Base-by-base conservation (phyloP, 1,284 basidiomycete genomes). In the Veloporphyrellus conicus region DNA sequence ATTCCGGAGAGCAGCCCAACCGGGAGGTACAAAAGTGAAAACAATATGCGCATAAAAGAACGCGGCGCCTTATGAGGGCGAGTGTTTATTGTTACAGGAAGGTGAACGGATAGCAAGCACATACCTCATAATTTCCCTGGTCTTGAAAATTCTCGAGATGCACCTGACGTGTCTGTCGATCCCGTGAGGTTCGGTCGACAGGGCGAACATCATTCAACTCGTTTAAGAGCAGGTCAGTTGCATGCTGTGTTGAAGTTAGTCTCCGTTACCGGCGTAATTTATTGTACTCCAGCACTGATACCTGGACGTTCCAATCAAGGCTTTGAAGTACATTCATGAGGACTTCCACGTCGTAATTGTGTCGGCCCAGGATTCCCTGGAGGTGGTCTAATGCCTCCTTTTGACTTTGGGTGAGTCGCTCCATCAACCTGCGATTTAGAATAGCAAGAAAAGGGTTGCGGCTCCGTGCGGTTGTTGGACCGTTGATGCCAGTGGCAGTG, bases 291-390 rank as follows among this genome's bases (percentile, higher is more conserved):
- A 23, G 4, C 3, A 22, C 18, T 55, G 59, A 47, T 51, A 81
- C 81, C 71, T 83, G 74, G 16, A 87, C 76, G 66, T 87, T 78
- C 84, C 85, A 88, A 31, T 75, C 75, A 2, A 81, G 78, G 48
- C 72, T 77, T 38, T 74, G 64, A n/a, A 88, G 69, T 2, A 86
- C 72, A 27, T 68, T 68, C n/a, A 77, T 71, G 4, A 81, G 74
- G 6, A 77, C 75, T 1, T 82, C 79, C 25, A 75, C 72, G 59
- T 85, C 82, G 14, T 60, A 57, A 58, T 85, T 81, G 5, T 55
- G 57, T 28, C 53, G 43, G 23, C 54, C 59, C 35, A 61, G 31
- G 6, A 62, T 47, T 25, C 53, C 50, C 28, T 54, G 58, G 23
- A 60, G 47, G 16, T 55, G 58, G 15, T 47, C 40, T 19, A 62